These are phyloP conservation scores for Zhuliangozyma blackwelliae DNA, from an alignment of 1,139 yeast genomes.

Conservation along the genomic window DNA sequence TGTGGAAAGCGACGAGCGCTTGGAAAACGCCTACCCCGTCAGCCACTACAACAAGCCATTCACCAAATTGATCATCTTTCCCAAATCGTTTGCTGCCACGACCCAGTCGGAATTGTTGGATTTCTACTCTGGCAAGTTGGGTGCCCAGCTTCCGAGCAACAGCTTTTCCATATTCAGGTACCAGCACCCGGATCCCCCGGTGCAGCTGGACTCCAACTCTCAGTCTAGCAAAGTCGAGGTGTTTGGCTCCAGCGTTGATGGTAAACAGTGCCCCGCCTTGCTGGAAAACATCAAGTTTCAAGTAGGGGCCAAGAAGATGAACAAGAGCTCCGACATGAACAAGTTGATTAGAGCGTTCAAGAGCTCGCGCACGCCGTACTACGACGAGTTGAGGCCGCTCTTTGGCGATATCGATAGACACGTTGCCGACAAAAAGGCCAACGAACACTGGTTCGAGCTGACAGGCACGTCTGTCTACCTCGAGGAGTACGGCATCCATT, in stretches of 20 bases:
- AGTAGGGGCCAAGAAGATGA: neutral
- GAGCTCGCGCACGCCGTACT: constrained; percentile 8
- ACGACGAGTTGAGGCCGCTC: constrained; percentile 15
- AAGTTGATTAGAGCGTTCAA: constrained; percentile 10
- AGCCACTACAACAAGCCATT: neutral
- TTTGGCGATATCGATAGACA: constrained; percentile 17
- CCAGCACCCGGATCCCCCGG: neutral
- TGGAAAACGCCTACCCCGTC: neutral
- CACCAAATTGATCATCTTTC: neutral
- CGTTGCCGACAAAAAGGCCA: constrained; percentile 12
- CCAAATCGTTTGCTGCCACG: neutral
- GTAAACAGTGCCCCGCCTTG: neutral
- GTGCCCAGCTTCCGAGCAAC: neutral
- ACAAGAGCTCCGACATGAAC: constrained; percentile 9
- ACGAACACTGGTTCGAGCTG: constrained; percentile 24
- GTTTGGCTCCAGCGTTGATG: neutral
- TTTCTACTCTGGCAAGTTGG: neutral
- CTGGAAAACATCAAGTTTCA: too few relatives aligned
- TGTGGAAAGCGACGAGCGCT: too few relatives aligned
- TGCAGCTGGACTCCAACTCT: too few relatives aligned
- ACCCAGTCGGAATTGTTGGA: neutral
- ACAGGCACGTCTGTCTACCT: constrained; percentile 32
- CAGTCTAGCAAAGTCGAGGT: neutral
- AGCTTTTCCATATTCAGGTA: neutral
- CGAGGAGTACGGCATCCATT: constrained; percentile 29